Evolutionary conservation across 2,329 filamentous ascomycete species (phyloP), one percentile per base, ranked within the genome.

Genomic region (Alternaria viburni): DNA sequence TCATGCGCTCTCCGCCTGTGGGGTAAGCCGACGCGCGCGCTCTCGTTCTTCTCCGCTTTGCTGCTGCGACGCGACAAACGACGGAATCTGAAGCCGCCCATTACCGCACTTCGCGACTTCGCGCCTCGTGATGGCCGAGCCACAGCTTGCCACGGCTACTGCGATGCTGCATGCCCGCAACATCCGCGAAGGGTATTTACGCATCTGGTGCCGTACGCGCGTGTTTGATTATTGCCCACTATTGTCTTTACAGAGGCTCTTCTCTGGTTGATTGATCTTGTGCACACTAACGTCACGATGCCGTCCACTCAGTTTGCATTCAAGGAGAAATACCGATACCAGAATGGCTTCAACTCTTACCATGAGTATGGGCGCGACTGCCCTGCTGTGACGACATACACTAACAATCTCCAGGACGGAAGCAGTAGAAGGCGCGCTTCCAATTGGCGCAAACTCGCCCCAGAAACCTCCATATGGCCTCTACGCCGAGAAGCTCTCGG

Each of bases 401-500:
- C 68, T 77, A 19, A 74, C 58, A 43, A 10, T 5, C 26, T 9
- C 7, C 72, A 94, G 91, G 77, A 88, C 91, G 46, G 92, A 96
- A 83, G 92, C 92, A 47, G 83, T 95, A 59, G 84, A 89, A 15
- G 91, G 89, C 17, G 90, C 93, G 6, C 84, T 95, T 6, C 92
- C 93, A 9, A 76, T 93, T 62, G 92, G 87, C 54, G 87, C 90
- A 45, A 97, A 96, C 83, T 93, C 91, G 3, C 93, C 93, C 0
- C 93, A 96, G 77, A 93, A 93, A 75, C 89, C 89, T 0, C 86
- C 91, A 0, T 88, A 89, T 68, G 93, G 92, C 1, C 88, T 97
- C 26, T 96, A 96, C 81, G 89, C 92, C 26, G 93, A 97, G 81
- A 86, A 88, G 73, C 81, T 88, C 5, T 87, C 86, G n/a, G 86